These are phyloP conservation scores for Calocybe cyanea DNA, from an alignment of 768 basidiomycete species.

Conservation along the genomic window DNA sequence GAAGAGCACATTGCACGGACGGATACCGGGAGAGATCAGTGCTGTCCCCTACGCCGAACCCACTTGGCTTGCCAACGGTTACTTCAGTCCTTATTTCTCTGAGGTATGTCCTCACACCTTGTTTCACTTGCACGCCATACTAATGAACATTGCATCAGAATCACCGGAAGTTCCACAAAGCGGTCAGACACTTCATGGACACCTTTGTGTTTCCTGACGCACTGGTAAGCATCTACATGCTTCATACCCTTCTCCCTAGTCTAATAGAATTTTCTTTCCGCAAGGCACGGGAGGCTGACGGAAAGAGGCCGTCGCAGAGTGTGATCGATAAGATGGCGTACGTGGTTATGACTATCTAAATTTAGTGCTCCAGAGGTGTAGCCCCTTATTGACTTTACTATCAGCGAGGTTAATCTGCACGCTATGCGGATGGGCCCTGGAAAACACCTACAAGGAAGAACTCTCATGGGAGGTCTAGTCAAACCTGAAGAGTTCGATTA, in stretches of 20 bases:
- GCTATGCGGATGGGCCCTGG: constrained; percentile 96
- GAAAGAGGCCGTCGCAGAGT: constrained; percentile 75
- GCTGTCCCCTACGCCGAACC: constrained; percentile 79
- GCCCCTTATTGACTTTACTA: constrained; percentile 9
- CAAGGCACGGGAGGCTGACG: constrained; percentile 78
- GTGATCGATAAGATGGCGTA: constrained; percentile 88
- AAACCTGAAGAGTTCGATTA: constrained; percentile 87
- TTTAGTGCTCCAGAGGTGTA: constrained; percentile 42
- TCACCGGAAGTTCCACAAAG: constrained; percentile 54
- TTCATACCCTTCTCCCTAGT: too few species aligned
- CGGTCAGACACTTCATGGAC: constrained; percentile 63
- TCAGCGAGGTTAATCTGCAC: constrained; percentile 65
- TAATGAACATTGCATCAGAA: constrained; percentile 28
- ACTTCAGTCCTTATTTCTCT: constrained; percentile 70
- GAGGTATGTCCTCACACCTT: constrained; percentile 40
- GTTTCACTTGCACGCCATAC: not conserved
- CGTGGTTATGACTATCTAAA: too few species aligned
- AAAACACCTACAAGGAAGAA: constrained; percentile 82
- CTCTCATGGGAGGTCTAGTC: constrained; percentile 78
- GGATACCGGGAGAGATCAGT: constrained; percentile 51
- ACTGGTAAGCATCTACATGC: constrained; percentile 13
- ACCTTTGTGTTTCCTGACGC: constrained; percentile 54
- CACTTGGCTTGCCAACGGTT: constrained; percentile 65
- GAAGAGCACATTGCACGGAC: constrained; percentile 43
- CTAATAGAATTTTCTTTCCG: not conserved